phyloP scores from a whole-genome alignment of 2,329 filamentous ascomycete genomes.

The Knufia fluminis region DNA sequence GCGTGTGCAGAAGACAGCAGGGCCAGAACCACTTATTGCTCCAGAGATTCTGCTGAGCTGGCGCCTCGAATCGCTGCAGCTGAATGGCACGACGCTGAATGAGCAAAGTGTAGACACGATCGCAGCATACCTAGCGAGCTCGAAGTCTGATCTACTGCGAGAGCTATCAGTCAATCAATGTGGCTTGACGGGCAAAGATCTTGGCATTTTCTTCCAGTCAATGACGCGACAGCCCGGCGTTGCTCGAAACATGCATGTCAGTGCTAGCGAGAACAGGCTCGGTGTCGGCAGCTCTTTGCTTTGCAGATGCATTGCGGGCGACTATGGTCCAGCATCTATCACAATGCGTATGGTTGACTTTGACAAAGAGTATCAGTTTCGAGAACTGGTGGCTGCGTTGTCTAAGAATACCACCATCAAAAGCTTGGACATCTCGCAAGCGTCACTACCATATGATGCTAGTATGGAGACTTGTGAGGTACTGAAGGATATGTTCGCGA shows the following conservation, averaged over 20 bases:
- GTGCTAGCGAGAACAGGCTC: slow-evolving; percentile 54
- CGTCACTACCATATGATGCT: slow-evolving; percentile 60
- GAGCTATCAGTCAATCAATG: slow-evolving; percentile 59
- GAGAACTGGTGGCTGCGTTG: slow-evolving; percentile 53
- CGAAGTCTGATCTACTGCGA: slow-evolving; percentile 51
- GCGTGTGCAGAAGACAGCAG: slow-evolving; percentile 54
- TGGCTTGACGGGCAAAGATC: slow-evolving; percentile 54
- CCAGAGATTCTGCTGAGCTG: slow-evolving; percentile 58
- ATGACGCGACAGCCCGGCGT: slow-evolving; percentile 45
- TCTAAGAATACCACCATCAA: slow-evolving; percentile 53
- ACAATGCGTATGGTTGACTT: slow-evolving; percentile 63
- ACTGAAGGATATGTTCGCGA: slow-evolving; percentile 54
- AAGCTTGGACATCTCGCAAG: slow-evolving; percentile 60
- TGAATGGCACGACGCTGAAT: slow-evolving; percentile 57
- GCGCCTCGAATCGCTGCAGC: slow-evolving; percentile 55
- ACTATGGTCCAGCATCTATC: slow-evolving; percentile 52
- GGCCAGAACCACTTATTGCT: slow-evolving; percentile 53
- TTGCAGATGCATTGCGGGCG: slow-evolving; percentile 39
- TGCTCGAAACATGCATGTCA: slow-evolving; percentile 52
- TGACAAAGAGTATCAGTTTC: slow-evolving; percentile 55
- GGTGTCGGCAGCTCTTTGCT: slow-evolving; percentile 35
- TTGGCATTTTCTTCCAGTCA: slow-evolving; percentile 56
- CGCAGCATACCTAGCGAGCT: slow-evolving; percentile 52
- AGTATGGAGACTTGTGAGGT: slow-evolving; percentile 57
- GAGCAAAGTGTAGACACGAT: slow-evolving; percentile 56